Evolutionary conservation across 2,329 filamentous ascomycete genomes (phyloP), one percentile per base, ranked within the genome.

Genomic region (Sarocladiaceae sp.): DNA sequence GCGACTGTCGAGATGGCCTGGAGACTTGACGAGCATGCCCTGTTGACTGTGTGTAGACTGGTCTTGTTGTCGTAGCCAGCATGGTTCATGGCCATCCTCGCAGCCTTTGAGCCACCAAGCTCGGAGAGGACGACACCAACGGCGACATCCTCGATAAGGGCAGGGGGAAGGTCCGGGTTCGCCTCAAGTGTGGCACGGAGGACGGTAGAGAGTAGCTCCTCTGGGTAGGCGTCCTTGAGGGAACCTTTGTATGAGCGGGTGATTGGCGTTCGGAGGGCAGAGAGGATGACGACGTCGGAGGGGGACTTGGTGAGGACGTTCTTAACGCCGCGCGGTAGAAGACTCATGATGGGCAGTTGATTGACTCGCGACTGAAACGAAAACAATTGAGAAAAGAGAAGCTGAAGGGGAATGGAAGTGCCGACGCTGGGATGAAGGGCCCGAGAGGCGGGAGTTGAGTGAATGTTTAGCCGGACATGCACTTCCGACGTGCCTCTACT

Each of bases 61-160:
- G 87, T 89, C 1, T 75, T 74, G 52, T 76, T 76, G 13, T 85
- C 76, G 58, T 83, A 87, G 26, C 88, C 88, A 47, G 83, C 82
- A 67, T 95, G 87, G 65, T 89, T 85, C 55, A 91, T 78, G 34
- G 88, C 88, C 87, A 94, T 95, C 51, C 90, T 85, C 1, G 85
- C 88, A 0, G 89, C 89, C 71, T 96, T 96, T 54, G 79, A 83
- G 47, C 90, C 90, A 52, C 90, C 90, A 12, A 96, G 83, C 64
- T 95, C 89, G 21, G 88, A 88, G 45, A 96, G 80, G 4, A 96
- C 90, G 26, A 88, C 89, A 53, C 90, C 91, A 45, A 96, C 82
- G 50, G 82, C 83, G 3, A 96, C 79, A 58, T 96, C 91, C 55
- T 94, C 74, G 20, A 60, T 50, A 51, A 91, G 80, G 37, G 74